phyloP scores from a whole-genome alignment of 2,329 filamentous ascomycete species.

The Pseudogymnoascus sp. region DNA sequence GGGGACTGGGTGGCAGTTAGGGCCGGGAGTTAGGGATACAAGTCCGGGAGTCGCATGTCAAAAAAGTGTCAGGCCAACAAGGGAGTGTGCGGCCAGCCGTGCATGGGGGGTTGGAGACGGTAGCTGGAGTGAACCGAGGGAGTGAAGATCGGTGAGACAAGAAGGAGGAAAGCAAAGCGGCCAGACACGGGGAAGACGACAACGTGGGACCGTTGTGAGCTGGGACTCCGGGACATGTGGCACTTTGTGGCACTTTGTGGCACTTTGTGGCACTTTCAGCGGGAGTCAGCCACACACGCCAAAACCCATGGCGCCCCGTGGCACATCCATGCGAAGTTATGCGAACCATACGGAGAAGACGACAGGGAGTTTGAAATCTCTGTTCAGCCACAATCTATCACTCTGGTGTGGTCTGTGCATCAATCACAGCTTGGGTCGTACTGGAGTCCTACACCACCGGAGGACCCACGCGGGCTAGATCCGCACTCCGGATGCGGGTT shows the following conservation, averaged over 20 bases:
- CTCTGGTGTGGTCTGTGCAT: background rate
- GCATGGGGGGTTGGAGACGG: background rate
- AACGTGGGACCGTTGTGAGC: background rate
- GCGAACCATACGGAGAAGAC: background rate
- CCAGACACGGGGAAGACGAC: conserved; percentile 1
- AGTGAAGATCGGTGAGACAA: background rate
- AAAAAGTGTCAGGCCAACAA: background rate
- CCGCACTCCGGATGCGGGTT: background rate
- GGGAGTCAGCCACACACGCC: background rate
- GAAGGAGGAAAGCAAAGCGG: background rate
- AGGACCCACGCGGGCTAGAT: background rate
- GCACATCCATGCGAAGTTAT: background rate
- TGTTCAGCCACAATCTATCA: background rate
- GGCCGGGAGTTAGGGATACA: conserved; percentile 3
- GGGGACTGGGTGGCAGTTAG: background rate
- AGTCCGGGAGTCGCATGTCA: background rate
- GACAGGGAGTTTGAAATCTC: background rate
- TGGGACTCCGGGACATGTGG: background rate
- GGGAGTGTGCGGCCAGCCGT: background rate
- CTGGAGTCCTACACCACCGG: background rate
- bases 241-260: background rate
- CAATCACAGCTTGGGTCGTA: background rate
- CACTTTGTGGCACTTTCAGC: background rate
- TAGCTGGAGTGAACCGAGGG: background rate
- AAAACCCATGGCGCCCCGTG: background rate